Evolutionary conservation across 2,329 filamentous ascomycete genomes (phyloP), one percentile per base, ranked within the genome.

Genomic region (Fonsecaea pugnacius): DNA sequence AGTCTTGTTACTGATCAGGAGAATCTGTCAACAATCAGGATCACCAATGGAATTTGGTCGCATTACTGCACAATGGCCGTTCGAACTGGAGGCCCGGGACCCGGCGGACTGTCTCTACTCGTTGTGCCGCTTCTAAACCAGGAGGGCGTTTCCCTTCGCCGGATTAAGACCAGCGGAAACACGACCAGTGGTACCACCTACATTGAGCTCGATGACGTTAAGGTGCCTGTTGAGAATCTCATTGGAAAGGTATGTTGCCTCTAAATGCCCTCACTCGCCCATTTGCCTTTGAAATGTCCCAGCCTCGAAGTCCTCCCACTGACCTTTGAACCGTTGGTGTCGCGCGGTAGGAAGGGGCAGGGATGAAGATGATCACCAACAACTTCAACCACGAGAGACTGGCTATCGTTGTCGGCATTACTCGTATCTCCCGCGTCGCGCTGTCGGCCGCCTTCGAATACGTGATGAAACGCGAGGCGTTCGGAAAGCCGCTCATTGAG

Each of bases 361-460:
- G 90, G 4, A 91, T 92, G 89, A 83, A 80, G 63, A 90, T 90
- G 72, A 85, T 90, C 72, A 91, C 90, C 87, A 88, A 85, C 58
- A 91, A 92, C 77, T 92, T 92, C 83, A 92, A 92, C 78, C 89
- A 92, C 74, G 90, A 92, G 75, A 84, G 89, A 0, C 79, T 92
- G 10, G 82, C 82, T 14, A 90, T 92, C 67, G 81, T 86, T 0
- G 84, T 91, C 16, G 84, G 84, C 0, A 83, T 84, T 0, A 89
- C 87, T 1, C 81, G 89, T 1, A 82, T 87, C 71, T 82, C 88
- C 0, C 80, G 84, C 7, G 86, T 89, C 1, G 87, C 85, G 0
- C 78, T 90, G 1, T 76, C 80, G 14, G 73, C 84, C 0, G 87
- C 87, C 0, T 84, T 89, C 69, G 83, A 83, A 58, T 89, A 89